Percentiles rank a stretch among this genome's conserved stretches.
phyloP scores from a whole-genome alignment of 192 early-diverging fungal genomes.

The Dissophora globulifera region DNA sequence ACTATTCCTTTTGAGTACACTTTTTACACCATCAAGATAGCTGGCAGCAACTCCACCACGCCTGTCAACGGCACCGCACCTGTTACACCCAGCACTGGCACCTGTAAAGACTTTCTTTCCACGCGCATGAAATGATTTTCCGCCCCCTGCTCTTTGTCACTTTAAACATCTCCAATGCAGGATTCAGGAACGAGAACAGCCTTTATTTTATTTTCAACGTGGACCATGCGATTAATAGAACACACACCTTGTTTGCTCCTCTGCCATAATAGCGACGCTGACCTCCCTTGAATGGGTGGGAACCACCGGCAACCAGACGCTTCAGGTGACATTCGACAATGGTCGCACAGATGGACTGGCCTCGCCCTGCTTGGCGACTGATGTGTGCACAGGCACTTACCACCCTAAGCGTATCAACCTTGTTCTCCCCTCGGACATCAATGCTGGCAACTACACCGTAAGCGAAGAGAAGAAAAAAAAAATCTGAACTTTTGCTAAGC shows the following conservation, averaged over 20 bases:
- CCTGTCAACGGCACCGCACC: conserved; percentile 3
- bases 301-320: conserved; percentile 25
- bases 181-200: not conserved
- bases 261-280: conserved; percentile 16
- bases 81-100: conserved; percentile 7
- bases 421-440: conserved; percentile 14
- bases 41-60: conserved; percentile 7
- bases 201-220: too few relatives aligned
- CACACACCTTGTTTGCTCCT: not conserved
- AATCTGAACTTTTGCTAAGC: too few relatives aligned
- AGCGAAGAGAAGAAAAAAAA: too few relatives aligned
- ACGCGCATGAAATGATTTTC: too few relatives aligned
- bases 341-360: conserved; percentile 11
- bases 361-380: conserved; percentile 9
- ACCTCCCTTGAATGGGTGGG: conserved; percentile 31
- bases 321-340: conserved; percentile 29
- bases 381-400: conserved; percentile 29
- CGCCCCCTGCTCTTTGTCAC: too few relatives aligned
- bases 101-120: conserved; percentile 7
- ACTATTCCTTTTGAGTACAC: conserved; percentile 44
- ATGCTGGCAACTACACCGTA: conserved; percentile 36
- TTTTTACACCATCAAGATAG: conserved; percentile 27
- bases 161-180: too few relatives aligned
- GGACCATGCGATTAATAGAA: too few relatives aligned
- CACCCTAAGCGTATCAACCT: conserved; percentile 46